Evolutionary conservation across 2,329 filamentous ascomycete genomes (phyloP).

Genomic region (Xylaria sp.): DNA sequence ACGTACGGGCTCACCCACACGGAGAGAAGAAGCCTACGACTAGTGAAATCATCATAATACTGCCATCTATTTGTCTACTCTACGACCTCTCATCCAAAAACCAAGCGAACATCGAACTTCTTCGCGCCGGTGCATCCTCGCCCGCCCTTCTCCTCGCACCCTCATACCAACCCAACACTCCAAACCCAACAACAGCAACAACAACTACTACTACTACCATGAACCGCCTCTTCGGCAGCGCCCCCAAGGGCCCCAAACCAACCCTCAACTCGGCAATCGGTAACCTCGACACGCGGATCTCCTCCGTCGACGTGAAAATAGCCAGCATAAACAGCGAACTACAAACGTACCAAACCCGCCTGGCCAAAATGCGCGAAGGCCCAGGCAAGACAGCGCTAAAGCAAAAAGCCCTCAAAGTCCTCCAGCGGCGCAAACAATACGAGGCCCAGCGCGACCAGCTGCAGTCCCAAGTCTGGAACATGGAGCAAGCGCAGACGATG

Average conservation of each 20-base stretch:
- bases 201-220: slow-evolving; percentile 61
- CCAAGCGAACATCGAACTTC: not conserved
- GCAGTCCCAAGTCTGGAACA: slow-evolving; percentile 96
- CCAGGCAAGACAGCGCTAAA: slow-evolving; percentile 93
- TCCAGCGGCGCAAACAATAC: slow-evolving; percentile 94
- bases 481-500: slow-evolving; percentile 99
- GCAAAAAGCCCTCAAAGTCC: slow-evolving; percentile 92
- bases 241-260: slow-evolving; percentile 87
- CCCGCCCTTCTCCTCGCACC: not conserved
- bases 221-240: slow-evolving; percentile 96
- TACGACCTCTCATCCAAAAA: not conserved
- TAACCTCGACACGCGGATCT: slow-evolving; percentile 74
- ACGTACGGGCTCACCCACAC: not conserved
- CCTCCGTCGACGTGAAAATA: slow-evolving; percentile 92
- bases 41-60: not conserved
- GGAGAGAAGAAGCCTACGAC: too few relatives aligned
- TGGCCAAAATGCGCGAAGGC: slow-evolving; percentile 93
- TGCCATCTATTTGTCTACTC: not conserved
- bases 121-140: not conserved
- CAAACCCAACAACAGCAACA: not conserved
- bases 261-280: slow-evolving; percentile 77
- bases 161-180: not conserved
- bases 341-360: slow-evolving; percentile 84
- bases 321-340: slow-evolving; percentile 92
- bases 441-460: slow-evolving; percentile 94